Percentiles rank a stretch among this genome's conserved stretches.
Evolutionary conservation across 495 filamentous ascomycete species (phyloP).

Genomic region (Niebla homalea): DNA sequence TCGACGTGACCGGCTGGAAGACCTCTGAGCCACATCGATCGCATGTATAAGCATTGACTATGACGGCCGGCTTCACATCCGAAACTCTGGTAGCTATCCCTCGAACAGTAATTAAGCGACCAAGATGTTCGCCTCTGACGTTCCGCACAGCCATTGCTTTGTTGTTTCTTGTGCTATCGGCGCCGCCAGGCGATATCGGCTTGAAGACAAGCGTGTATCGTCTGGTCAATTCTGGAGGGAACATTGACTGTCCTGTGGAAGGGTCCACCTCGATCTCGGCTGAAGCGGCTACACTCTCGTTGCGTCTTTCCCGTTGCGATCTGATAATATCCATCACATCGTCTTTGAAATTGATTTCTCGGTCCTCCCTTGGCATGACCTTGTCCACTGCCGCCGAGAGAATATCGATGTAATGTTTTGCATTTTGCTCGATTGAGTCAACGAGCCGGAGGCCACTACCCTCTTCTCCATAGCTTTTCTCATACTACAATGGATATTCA

Average conservation of each 20-base stretch:
- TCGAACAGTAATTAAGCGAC: slow-evolving; percentile 83
- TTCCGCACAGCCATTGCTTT: slow-evolving; percentile 91
- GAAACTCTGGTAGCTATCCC: slow-evolving; percentile 92
- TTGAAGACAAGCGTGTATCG: slow-evolving; percentile 94
- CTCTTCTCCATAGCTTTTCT: slow-evolving; percentile 52
- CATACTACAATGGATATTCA: slow-evolving; percentile 42
- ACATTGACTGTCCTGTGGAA: slow-evolving; percentile 41
- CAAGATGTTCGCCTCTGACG: slow-evolving; percentile 82
- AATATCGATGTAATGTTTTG: slow-evolving; percentile 90
- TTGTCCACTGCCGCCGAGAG: slow-evolving; percentile 79
- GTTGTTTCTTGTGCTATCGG: slow-evolving; percentile 43
- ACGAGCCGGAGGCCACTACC: slow-evolving; percentile 52
- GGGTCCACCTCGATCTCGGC: slow-evolving; percentile 56
- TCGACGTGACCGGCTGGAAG: slow-evolving; percentile 89
- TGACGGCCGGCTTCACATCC: slow-evolving; percentile 93
- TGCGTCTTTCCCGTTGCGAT: slow-evolving; percentile 77
- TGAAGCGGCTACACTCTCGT: slow-evolving; percentile 55
- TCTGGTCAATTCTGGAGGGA: slow-evolving; percentile 82
- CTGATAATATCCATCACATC: slow-evolving; percentile 95
- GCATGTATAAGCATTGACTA: slow-evolving; percentile 94
- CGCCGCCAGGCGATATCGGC: slow-evolving; percentile 58
- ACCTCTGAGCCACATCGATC: slow-evolving; percentile 93
- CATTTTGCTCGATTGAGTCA: slow-evolving; percentile 73
- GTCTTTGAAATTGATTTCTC: slow-evolving; percentile 84
- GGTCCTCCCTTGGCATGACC: slow-evolving; percentile 65